These are phyloP conservation scores for Fraxinus dipetala DNA, from an alignment of 305 asterid genomes.

Conservation along the genomic window DNA sequence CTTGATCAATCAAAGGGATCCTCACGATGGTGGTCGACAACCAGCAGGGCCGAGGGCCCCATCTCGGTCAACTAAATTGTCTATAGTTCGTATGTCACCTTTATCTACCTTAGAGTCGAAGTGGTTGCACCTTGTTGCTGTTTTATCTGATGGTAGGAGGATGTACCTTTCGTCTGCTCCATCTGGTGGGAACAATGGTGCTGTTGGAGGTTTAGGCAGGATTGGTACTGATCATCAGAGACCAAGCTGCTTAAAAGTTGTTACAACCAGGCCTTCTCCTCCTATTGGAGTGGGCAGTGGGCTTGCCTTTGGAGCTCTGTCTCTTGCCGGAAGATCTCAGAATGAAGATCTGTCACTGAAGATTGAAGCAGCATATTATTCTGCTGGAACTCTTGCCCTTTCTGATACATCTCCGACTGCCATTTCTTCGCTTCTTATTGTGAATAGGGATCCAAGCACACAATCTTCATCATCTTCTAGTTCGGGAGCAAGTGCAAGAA, in stretches of 20 bases:
- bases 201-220: constrained; percentile 67
- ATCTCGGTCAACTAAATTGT: constrained; percentile 59
- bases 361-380: constrained; percentile 85
- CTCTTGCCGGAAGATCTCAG: constrained; percentile 88
- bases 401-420: constrained; percentile 89
- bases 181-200: constrained; percentile 67
- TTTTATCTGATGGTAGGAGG: constrained; percentile 94
- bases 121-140: constrained; percentile 89
- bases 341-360: constrained; percentile 76
- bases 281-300: constrained; percentile 85
- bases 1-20: constrained; percentile 82
- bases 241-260: constrained; percentile 92
- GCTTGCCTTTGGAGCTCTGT: constrained; percentile 71
- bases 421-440: constrained; percentile 78
- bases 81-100: constrained; percentile 84
- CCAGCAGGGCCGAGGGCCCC: constrained; percentile 63
- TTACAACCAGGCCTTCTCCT: constrained; percentile 91
- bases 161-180: constrained; percentile 89
- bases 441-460: constrained; percentile 66
- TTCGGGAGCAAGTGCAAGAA: constrained; percentile 62
- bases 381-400: constrained; percentile 78
- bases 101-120: constrained; percentile 83
- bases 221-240: constrained; percentile 48
- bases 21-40: constrained; percentile 73
- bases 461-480: constrained; percentile 68